These are phyloP conservation scores for Pseudogymnoascus sp. DNA, from an alignment of 2,329 filamentous ascomycete genomes.

Conservation along the genomic window DNA sequence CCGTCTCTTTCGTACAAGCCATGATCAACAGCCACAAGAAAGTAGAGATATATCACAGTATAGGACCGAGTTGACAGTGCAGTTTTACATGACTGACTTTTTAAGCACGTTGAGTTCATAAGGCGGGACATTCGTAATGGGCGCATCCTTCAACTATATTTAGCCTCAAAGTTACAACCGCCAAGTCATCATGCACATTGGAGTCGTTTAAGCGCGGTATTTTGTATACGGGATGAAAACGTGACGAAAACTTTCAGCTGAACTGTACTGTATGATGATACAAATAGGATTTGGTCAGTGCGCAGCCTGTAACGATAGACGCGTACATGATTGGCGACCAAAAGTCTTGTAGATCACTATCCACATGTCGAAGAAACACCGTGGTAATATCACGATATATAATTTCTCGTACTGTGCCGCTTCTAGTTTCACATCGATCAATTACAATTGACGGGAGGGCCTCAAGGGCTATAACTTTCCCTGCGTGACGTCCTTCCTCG, in stretches of 20 bases:
- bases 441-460: not conserved
- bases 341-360: not conserved
- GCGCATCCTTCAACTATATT: not conserved
- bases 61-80: not conserved
- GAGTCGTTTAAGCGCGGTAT: not conserved
- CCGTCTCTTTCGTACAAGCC: constrained; percentile 16
- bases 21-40: not conserved
- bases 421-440: not conserved
- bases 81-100: not conserved
- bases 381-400: not conserved
- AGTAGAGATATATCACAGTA: not conserved
- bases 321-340: not conserved
- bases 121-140: not conserved
- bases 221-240: not conserved
- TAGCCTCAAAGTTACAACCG: not conserved
- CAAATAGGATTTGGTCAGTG: not conserved
- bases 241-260: not conserved
- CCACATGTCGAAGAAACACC: not conserved
- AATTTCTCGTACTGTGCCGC: not conserved
- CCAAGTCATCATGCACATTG: not conserved
- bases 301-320: not conserved
- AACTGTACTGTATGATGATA: not conserved
- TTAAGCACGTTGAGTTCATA: not conserved
- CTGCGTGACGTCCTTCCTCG: no score
- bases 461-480: not conserved